Percentiles rank a stretch among this genome's conserved stretches.
phyloP scores from a whole-genome alignment of 176 grass and related monocot species.

The Pharus latifolius region DNA sequence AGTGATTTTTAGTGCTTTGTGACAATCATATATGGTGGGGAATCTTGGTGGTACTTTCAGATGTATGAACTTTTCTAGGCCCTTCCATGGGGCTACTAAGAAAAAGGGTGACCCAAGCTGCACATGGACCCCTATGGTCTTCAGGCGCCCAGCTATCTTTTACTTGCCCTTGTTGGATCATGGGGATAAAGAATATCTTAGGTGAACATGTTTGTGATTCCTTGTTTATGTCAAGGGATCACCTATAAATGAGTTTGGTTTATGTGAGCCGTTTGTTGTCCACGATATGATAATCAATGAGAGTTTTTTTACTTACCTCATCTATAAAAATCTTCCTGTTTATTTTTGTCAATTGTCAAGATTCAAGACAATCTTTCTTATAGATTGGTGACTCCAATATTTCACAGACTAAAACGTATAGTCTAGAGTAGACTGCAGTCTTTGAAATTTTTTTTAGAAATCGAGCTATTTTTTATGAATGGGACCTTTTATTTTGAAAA shows the following conservation, averaged over 20 bases:
- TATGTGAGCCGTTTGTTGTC: no score
- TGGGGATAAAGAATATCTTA: neutral
- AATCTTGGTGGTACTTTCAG: constrained; percentile 16
- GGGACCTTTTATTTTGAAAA: no score
- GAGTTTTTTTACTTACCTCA: no score
- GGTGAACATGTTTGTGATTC: neutral
- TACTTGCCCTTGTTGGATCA: neutral
- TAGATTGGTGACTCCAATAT: no score
- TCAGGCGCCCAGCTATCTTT: neutral
- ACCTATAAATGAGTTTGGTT: neutral
- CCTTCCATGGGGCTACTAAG: neutral
- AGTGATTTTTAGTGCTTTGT: neutral
- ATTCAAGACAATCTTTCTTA: no score
- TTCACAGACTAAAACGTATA: no score
- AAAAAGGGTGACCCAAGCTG: neutral
- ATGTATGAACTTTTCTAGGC: neutral
- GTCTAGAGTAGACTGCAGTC: no score
- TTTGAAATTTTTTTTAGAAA: no score
- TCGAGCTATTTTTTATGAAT: no score
- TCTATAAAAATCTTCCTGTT: no score
- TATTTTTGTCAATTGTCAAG: no score
- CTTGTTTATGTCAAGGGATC: neutral
- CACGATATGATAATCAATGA: no score
- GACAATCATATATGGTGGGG: neutral
- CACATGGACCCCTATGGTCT: neutral